Evolutionary conservation across 306 rosid genomes (phyloP).

Genomic region (Gastrolobium bilobum): DNA sequence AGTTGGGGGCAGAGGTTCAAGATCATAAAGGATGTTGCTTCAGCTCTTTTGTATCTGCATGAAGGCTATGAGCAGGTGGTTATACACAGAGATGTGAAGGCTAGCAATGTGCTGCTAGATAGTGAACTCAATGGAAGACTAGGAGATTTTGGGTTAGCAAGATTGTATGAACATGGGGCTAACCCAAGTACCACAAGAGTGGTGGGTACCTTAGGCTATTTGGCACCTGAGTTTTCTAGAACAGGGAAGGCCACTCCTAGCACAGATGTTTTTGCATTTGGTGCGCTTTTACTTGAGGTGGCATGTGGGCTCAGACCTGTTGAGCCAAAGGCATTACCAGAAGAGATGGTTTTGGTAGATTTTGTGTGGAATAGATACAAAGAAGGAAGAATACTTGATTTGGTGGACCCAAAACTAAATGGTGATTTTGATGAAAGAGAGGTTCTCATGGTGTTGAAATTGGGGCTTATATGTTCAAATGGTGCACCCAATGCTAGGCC

Average conservation of each 20-base stretch:
- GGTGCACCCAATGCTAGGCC: constrained; percentile 62
- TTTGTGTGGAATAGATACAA: constrained; percentile 75
- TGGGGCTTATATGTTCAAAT: constrained; percentile 79
- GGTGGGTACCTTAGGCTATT: constrained; percentile 80
- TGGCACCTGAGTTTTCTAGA: constrained; percentile 83
- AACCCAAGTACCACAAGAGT: constrained; percentile 78
- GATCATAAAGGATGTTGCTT: constrained; percentile 77
- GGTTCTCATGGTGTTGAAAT: constrained; percentile 61
- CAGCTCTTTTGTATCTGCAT: constrained; percentile 76
- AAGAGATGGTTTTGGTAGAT: constrained; percentile 72
- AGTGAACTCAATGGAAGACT: constrained; percentile 72
- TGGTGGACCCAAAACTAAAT: constrained; percentile 61
- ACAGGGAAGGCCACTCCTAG: constrained; percentile 77
- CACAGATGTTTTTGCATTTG: constrained; percentile 79
- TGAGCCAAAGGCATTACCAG: constrained; percentile 62
- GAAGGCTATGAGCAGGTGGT: constrained; percentile 87
- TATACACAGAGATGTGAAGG: constrained; percentile 82
- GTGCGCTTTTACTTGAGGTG: constrained; percentile 84
- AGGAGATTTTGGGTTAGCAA: constrained; percentile 84
- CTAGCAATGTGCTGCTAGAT: constrained; percentile 81
- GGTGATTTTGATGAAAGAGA: constrained; percentile 59
- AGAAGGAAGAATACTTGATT: constrained; percentile 59
- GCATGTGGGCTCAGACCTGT: constrained; percentile 74
- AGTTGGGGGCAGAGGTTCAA: constrained; percentile 73
- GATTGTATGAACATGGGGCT: constrained; percentile 77